Percentiles rank a stretch among this genome's conserved stretches.
These are phyloP conservation scores for Cladophialophora immunda DNA, from an alignment of 2,329 filamentous ascomycete genomes.

Conservation along the genomic window DNA sequence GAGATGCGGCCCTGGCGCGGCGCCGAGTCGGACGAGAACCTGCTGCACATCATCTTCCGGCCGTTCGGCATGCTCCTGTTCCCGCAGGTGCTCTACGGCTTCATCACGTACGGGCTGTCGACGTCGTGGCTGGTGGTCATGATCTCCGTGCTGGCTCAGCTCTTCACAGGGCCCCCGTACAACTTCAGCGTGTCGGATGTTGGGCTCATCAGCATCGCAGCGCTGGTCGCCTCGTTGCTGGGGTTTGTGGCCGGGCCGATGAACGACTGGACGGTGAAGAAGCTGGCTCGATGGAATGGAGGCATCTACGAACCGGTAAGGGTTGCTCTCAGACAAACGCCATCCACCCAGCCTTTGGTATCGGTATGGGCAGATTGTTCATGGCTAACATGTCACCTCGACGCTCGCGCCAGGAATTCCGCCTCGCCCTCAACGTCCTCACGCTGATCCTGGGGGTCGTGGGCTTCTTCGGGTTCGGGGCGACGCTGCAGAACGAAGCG, in stretches of 20 bases:
- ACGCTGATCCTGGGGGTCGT: conserved; percentile 31
- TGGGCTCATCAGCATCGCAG: conserved; percentile 37
- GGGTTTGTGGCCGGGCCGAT: conserved; percentile 39
- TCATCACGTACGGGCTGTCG: conserved; percentile 41
- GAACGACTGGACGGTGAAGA: conserved; percentile 46
- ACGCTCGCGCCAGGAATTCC: conserved; percentile 47
- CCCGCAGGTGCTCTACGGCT: conserved; percentile 45
- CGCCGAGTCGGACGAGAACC: conserved; percentile 30
- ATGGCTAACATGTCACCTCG: no score
- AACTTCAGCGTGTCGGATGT: conserved; percentile 44
- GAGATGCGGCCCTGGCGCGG: conserved; percentile 33
- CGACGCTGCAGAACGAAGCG: conserved; percentile 27
- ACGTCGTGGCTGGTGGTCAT: conserved; percentile 39
- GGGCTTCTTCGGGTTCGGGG: conserved; percentile 53
- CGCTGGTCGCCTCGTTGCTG: conserved; percentile 28
- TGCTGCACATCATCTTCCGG: conserved; percentile 42
- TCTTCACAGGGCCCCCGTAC: conserved; percentile 46
- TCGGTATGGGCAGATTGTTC: background rate
- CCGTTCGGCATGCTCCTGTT: conserved; percentile 46
- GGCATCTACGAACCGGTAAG: conserved; percentile 50
- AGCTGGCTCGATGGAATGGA: conserved; percentile 52
- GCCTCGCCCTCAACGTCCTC: conserved; percentile 40
- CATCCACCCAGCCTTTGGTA: background rate
- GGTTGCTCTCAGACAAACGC: no score
- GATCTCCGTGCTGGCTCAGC: conserved; percentile 42